These are phyloP conservation scores for Lactuca sativa DNA, from an alignment of 129 eudicot species.

Conservation along the genomic window DNA sequence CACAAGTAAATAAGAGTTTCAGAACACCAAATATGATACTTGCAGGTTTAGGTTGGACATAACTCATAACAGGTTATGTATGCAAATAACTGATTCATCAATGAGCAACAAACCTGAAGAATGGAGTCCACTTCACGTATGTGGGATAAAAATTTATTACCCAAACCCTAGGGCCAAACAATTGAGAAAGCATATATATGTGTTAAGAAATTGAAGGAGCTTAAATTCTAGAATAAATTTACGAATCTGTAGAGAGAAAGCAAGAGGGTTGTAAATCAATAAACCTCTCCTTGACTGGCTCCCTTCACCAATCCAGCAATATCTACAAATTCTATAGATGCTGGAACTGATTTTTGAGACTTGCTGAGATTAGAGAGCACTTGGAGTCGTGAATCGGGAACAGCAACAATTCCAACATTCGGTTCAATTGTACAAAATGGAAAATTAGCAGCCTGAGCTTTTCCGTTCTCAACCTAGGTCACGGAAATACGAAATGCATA, in stretches of 20 bases:
- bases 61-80: conserved; percentile 4
- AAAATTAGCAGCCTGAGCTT: conserved; percentile 98
- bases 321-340: conserved; percentile 94
- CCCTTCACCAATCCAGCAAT: conserved; percentile 99
- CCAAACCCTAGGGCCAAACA: conserved; percentile 71
- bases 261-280: conserved; percentile 14
- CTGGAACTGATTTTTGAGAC: conserved; percentile 86
- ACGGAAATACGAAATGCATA: not conserved
- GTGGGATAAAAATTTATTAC: conserved; percentile 92
- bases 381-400: conserved; percentile 89
- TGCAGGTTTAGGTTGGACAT: not conserved
- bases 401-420: conserved; percentile 91
- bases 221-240: not conserved
- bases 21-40: not conserved
- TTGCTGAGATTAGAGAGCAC: conserved; percentile 89
- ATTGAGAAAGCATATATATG: not conserved
- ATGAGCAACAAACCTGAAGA: conserved; percentile 65
- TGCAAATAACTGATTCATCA: not conserved
- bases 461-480: conserved; percentile 80
- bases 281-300: conserved; percentile 99
- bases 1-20: conserved; percentile 12
- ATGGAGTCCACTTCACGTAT: conserved; percentile 98
- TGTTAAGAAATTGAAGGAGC: conserved; percentile 1
- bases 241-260: not conserved
- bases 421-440: conserved; percentile 99